These are phyloP conservation scores for Aspergillus pseudonomiae DNA, from an alignment of 2,329 filamentous ascomycete genomes.

Conservation along the genomic window DNA sequence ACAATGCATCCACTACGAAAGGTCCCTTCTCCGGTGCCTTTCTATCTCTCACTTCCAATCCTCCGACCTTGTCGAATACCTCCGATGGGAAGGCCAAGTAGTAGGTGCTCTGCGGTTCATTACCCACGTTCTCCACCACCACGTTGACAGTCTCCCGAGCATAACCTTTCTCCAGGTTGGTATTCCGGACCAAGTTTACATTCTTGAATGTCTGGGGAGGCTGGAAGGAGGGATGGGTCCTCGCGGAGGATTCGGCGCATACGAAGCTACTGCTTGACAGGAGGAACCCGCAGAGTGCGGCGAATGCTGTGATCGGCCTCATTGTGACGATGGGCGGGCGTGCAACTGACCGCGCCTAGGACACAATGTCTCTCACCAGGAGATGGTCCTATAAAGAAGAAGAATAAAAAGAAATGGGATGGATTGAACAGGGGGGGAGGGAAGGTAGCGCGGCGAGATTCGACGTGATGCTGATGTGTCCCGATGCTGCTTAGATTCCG, in stretches of 20 bases:
- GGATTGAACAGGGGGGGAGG: slow-evolving; percentile 2
- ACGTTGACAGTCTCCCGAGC: slow-evolving; percentile 89
- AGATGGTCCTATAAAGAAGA: slow-evolving; percentile 19
- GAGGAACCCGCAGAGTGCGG: slow-evolving; percentile 40
- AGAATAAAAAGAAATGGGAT: slow-evolving; percentile 15
- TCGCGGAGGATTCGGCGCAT: slow-evolving; percentile 35
- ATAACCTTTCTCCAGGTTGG: slow-evolving; percentile 92
- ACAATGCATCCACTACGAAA: slow-evolving; percentile 71
- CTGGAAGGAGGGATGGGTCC: slow-evolving; percentile 60
- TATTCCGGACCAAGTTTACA: slow-evolving; percentile 82
- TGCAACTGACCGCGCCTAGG: slow-evolving; percentile 30
- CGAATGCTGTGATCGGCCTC: slow-evolving; percentile 43
- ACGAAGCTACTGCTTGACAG: slow-evolving; percentile 37
- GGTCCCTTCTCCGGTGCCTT: slow-evolving; percentile 70
- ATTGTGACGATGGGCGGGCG: slow-evolving; percentile 38
- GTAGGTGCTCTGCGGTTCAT: slow-evolving; percentile 82
- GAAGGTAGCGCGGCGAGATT: slow-evolving; percentile 15
- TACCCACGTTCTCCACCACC: slow-evolving; percentile 85
- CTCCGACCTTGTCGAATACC: slow-evolving; percentile 76
- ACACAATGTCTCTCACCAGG: slow-evolving; percentile 22
- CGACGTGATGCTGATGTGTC: slow-evolving; percentile 43
- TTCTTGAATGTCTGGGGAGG: slow-evolving; percentile 94
- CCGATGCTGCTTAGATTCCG: slow-evolving; percentile 33
- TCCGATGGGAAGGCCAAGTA: slow-evolving; percentile 82
- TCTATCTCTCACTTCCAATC: slow-evolving; percentile 89